A percentile compares a stretch with the other conserved stretches of the same genome.
Conservation (phyloP, 768 basidiomycete species). For the Russula emetica region DNA sequence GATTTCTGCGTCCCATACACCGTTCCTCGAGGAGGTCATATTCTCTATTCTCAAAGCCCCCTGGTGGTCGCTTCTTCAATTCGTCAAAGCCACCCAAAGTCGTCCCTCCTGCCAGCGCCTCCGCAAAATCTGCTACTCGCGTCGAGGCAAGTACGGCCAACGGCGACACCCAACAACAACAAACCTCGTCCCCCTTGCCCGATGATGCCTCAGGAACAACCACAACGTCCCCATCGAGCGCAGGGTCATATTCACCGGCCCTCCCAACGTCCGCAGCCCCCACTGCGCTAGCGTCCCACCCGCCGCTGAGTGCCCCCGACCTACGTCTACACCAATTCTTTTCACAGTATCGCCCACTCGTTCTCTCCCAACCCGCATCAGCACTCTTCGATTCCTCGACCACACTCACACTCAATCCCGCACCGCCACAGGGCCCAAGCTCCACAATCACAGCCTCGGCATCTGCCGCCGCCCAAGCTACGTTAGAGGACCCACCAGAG, state of each 20-base stretch:
- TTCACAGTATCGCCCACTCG: conserved; percentile 72
- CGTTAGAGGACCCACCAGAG: conserved; percentile 44
- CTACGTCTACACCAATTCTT: conserved; percentile 84
- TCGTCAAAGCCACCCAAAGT: conserved; percentile 63
- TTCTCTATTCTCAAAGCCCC: conserved; percentile 74
- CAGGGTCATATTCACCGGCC: not conserved
- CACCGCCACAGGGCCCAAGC: not conserved
- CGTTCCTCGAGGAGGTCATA: conserved; percentile 51
- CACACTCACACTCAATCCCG: conserved; percentile 12
- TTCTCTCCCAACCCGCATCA: conserved; percentile 57
- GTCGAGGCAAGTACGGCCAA: conserved; percentile 40
- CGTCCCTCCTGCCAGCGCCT: conserved; percentile 32
- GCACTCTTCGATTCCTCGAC: conserved; percentile 44
- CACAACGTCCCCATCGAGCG: not conserved
- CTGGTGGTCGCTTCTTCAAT: conserved; percentile 70
- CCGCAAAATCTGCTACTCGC: conserved; percentile 37
- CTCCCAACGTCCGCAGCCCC: conserved; percentile 6
- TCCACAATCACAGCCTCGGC: conserved; percentile 26
- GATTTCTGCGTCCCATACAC: conserved; percentile 21
- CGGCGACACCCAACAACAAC: conserved; percentile 15
- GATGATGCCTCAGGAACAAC: conserved; percentile 15
- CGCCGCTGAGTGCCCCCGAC: conserved; percentile 57
- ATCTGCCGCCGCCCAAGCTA: conserved; percentile 22
- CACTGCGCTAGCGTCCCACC: conserved; percentile 41
- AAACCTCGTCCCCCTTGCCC: not conserved